Percentiles rank a stretch among this genome's conserved stretches.
Evolutionary conservation across 2,329 filamentous ascomycete species (phyloP).

Genomic region (Botrytis galanthina): DNA sequence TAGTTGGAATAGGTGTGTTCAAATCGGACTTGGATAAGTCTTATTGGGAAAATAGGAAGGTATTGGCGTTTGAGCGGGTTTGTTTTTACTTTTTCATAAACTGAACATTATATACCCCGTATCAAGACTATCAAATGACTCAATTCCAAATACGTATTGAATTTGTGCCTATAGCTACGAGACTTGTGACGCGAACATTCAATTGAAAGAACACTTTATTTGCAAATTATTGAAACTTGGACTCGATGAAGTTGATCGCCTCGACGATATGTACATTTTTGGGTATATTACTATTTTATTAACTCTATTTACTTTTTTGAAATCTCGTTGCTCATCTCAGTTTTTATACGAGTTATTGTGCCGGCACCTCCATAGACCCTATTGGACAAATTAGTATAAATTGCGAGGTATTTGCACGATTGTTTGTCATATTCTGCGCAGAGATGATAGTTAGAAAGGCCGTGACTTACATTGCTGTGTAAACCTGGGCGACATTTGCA

Average conservation of each 20-base stretch:
- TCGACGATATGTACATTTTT: neutral
- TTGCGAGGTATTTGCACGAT: neutral
- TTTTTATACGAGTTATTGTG: slow-evolving; percentile 63
- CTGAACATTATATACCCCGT: neutral
- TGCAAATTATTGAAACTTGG: neutral
- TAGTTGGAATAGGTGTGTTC: neutral
- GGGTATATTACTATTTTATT: slow-evolving; percentile 12
- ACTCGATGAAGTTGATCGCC: neutral
- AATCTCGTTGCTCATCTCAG: slow-evolving; percentile 52
- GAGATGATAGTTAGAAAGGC: neutral
- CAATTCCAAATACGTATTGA: neutral
- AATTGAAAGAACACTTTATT: neutral
- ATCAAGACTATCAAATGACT: neutral
- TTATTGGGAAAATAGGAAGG: neutral
- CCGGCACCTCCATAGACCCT: slow-evolving; percentile 59
- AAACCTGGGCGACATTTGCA: slow-evolving; percentile 87
- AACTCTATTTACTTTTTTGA: slow-evolving; percentile 43
- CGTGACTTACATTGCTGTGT: slow-evolving; percentile 61
- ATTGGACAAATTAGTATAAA: slow-evolving; percentile 17
- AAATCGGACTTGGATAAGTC: neutral
- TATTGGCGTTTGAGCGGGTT: neutral
- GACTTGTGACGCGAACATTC: neutral
- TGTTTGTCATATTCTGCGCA: neutral
- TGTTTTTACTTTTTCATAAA: neutral
- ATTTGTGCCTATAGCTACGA: neutral